A percentile compares a stretch with the other conserved stretches of the same genome.
Evolutionary conservation across 352 stramenopile genomes (phyloP).

Genomic region (Blastocystis hominis): DNA sequence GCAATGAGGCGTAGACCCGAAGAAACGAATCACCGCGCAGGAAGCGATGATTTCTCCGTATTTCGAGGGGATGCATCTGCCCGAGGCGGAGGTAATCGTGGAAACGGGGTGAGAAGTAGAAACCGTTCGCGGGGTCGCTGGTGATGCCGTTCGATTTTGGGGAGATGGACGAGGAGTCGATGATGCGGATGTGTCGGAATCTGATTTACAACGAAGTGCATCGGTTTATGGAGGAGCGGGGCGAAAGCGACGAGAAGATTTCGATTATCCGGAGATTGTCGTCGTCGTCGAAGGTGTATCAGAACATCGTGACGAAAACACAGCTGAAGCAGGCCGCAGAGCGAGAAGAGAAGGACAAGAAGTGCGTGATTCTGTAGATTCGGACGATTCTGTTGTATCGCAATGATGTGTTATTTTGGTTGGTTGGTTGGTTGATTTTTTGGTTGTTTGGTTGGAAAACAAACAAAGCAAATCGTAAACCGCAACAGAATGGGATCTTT

Average conservation of each 20-base stretch:
- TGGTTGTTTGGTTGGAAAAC: conserved; percentile 2
- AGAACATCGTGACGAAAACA: not conserved
- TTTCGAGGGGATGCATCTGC: not conserved
- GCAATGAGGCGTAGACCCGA: not conserved
- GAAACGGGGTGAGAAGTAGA: not conserved
- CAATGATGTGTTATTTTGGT: no score
- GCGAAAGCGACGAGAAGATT: conserved; percentile 38
- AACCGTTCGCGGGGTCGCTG: not conserved
- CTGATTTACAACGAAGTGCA: conserved; percentile 46
- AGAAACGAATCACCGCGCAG: conserved; percentile 21
- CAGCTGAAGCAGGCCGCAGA: not conserved
- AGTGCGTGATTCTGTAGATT: not conserved
- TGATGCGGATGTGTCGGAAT: conserved; percentile 8
- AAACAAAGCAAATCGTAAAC: not conserved
- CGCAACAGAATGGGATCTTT: not conserved
- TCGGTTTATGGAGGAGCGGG: conserved; percentile 15
- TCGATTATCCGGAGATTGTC: conserved; percentile 2
- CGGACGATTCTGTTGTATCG: no score
- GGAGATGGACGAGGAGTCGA: conserved; percentile 9
- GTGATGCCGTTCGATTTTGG: conserved; percentile 39
- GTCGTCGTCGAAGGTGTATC: conserved; percentile 7
- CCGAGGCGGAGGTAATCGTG: not conserved
- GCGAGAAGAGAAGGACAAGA: conserved; percentile 23
- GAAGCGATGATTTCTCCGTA: conserved; percentile 42
- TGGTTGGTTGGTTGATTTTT: no score